These are phyloP conservation scores for Talaromyces sp. DNA, from an alignment of 2,329 filamentous ascomycete species.

Conservation along the genomic window DNA sequence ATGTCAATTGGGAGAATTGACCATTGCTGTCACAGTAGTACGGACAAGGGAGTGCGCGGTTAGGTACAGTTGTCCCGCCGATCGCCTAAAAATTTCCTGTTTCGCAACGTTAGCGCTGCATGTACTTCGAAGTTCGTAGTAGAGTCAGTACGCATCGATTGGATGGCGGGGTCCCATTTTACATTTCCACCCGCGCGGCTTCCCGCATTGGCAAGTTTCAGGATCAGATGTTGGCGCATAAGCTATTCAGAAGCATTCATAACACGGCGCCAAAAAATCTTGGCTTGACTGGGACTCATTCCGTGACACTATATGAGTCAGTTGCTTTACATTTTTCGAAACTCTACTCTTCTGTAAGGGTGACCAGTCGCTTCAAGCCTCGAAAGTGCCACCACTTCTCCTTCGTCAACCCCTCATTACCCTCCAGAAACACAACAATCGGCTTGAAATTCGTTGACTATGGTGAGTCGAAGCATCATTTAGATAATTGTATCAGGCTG, in stretches of 20 bases:
- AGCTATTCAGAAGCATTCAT: neutral
- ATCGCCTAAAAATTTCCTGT: neutral
- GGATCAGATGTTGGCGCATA: neutral
- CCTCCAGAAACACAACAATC: neutral
- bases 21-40: no score
- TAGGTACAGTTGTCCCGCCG: neutral
- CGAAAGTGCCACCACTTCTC: neutral
- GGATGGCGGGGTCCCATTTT: neutral
- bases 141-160: neutral
- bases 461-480: neutral
- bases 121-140: no score
- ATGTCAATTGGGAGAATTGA: neutral
- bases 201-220: neutral
- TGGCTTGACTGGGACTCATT: neutral
- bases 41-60: neutral
- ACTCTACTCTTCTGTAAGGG: neutral
- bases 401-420: neutral
- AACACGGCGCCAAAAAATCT: neutral
- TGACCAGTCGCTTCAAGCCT: neutral
- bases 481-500: neutral
- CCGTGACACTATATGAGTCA: neutral
- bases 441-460: neutral
- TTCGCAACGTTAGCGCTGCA: neutral
- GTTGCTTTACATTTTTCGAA: neutral
- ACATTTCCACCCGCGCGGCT: neutral